phyloP scores from a whole-genome alignment of 192 early-diverging fungal species.

The Umbelopsis vinacea region DNA sequence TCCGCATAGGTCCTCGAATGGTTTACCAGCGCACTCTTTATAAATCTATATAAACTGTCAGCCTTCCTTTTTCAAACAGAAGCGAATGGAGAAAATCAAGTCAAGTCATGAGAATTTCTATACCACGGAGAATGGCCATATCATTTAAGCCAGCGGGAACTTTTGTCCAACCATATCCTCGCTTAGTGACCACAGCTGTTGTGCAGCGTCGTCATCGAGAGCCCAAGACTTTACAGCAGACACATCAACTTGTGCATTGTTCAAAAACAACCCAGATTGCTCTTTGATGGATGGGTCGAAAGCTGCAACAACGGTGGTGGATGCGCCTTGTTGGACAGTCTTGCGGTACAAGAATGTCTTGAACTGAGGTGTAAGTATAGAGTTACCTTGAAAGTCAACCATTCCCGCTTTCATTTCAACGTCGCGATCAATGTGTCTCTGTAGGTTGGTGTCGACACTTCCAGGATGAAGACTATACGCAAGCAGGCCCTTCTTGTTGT shows the following conservation, averaged over 20 bases:
- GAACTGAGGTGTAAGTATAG: not conserved
- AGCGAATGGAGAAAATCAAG: too few relatives aligned
- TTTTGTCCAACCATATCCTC: conserved; percentile 17
- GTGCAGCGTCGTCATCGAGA: not conserved
- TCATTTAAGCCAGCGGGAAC: not conserved
- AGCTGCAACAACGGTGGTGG: conserved; percentile 2
- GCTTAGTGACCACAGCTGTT: not conserved
- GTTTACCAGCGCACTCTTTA: too few relatives aligned
- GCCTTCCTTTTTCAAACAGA: too few relatives aligned
- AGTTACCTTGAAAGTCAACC: not conserved
- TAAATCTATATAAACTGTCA: too few relatives aligned
- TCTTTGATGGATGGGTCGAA: conserved; percentile 6
- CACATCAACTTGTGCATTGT: not conserved
- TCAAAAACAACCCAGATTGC: not conserved
- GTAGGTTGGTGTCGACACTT: conserved; percentile 2
- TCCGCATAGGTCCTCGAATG: too few relatives aligned
- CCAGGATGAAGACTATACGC: conserved; percentile 21
- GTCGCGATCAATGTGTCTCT: not conserved
- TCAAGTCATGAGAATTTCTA: too few relatives aligned
- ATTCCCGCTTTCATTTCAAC: not conserved
- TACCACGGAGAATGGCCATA: too few relatives aligned
- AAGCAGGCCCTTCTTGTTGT: not conserved
- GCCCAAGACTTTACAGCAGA: not conserved
- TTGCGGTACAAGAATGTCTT: not conserved
- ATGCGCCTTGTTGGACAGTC: conserved; percentile 9